Conservation (phyloP, 176 grass and related monocot genomes). For the Puya raimondii region DNA sequence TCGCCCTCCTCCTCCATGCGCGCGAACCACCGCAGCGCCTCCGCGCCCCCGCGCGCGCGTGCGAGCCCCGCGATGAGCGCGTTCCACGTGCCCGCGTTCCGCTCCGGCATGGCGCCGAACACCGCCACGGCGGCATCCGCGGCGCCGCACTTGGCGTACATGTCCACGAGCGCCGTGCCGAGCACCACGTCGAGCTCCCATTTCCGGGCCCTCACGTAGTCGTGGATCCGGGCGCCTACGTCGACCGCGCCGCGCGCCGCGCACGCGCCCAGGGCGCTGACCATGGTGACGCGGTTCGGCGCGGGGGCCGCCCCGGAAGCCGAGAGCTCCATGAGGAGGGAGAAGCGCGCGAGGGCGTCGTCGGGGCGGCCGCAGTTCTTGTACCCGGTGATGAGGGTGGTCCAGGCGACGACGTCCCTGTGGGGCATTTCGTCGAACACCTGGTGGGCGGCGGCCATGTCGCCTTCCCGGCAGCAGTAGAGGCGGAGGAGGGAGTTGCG, state of each 20-base stretch:
- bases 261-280: constrained; percentile 26
- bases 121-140: constrained; percentile 17
- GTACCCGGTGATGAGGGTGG: constrained; percentile 17
- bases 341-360: constrained; percentile 13
- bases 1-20: constrained; percentile 39
- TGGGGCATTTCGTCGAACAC: constrained; percentile 66
- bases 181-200: constrained; percentile 59
- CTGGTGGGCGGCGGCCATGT: constrained; percentile 7
- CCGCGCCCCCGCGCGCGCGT: constrained; percentile 33
- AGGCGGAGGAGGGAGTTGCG: constrained; percentile 18
- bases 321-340: constrained; percentile 1
- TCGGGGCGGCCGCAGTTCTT: not conserved
- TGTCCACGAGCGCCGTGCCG: constrained; percentile 48
- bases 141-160: constrained; percentile 62
- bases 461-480: not conserved
- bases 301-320: constrained; percentile 18
- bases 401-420: constrained; percentile 33
- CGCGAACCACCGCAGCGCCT: constrained; percentile 45
- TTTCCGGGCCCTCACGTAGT: constrained; percentile 27
- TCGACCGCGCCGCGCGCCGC: constrained; percentile 25
- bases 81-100: constrained; percentile 65
- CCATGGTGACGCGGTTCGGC: constrained; percentile 71
- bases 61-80: constrained; percentile 44
- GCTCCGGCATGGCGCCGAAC: constrained; percentile 44
- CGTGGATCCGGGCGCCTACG: constrained; percentile 52